Evolutionary conservation across 163 green algal species (phyloP).

Genomic region (Coccomyxa subellipsoidea): DNA sequence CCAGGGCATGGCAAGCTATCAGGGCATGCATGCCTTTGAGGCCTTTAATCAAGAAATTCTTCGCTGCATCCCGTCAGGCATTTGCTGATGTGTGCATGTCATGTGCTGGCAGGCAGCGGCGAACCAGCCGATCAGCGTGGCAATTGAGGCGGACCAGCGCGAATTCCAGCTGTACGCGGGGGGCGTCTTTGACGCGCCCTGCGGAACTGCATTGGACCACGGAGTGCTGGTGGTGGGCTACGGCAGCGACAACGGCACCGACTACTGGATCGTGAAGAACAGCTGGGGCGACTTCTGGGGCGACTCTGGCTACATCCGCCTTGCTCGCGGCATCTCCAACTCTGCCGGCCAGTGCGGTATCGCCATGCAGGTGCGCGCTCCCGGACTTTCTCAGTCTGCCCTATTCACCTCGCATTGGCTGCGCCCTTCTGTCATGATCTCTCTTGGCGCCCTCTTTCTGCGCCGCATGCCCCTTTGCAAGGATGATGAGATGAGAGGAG

Average conservation of each 20-base stretch:
- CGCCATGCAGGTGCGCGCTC: constrained; percentile 47
- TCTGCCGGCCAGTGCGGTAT: constrained; percentile 73
- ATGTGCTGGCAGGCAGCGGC: constrained; percentile 44
- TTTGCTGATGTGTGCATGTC: background rate
- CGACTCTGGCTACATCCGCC: constrained; percentile 57
- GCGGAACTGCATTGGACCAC: constrained; percentile 77
- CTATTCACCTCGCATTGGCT: background rate
- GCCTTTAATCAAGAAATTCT: too few species aligned
- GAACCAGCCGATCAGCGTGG: constrained; percentile 81
- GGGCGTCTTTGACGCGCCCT: constrained; percentile 80
- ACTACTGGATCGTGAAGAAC: constrained; percentile 89
- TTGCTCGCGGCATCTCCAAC: constrained; percentile 11
- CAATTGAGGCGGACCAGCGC: constrained; percentile 82
- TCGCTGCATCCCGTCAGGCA: background rate
- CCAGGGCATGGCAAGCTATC: too few species aligned
- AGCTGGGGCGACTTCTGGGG: constrained; percentile 67
- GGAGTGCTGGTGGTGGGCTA: constrained; percentile 81
- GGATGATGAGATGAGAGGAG: too few species aligned
- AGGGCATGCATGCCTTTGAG: too few species aligned
- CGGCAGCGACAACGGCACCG: constrained; percentile 46
- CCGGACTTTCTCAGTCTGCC: background rate
- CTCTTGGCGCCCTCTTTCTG: too few species aligned
- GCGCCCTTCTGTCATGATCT: too few species aligned
- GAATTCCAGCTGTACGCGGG: constrained; percentile 91
- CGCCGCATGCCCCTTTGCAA: too few species aligned